phyloP scores from a whole-genome alignment of 257 asterid species.

The Nicotiana attenuata region DNA sequence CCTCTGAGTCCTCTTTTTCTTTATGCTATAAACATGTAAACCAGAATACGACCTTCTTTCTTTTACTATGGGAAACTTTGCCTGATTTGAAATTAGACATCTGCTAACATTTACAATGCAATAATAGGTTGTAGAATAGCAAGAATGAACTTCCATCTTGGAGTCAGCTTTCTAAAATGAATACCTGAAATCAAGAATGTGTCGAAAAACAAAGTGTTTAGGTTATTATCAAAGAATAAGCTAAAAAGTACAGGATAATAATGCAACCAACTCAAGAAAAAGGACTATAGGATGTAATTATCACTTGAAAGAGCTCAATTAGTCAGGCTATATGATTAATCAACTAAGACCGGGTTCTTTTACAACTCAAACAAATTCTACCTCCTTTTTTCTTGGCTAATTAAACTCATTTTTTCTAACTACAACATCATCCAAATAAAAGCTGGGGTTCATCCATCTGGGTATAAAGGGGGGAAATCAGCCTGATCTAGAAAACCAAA shows the following conservation, averaged over 20 bases:
- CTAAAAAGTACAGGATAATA: background rate
- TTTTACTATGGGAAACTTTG: conserved; percentile 26
- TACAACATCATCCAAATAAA: background rate
- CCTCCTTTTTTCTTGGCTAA: background rate
- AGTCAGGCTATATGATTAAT: background rate
- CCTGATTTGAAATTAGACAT: conserved; percentile 17
- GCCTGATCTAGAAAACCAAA: background rate
- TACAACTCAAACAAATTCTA: background rate
- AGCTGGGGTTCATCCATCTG: background rate
- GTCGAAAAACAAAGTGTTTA: background rate
- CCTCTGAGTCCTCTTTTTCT: conserved; percentile 18
- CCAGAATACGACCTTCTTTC: conserved; percentile 22
- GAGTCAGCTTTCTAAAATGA: conserved; percentile 32
- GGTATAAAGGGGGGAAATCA: background rate
- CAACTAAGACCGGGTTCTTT: background rate
- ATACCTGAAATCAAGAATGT: conserved; percentile 20
- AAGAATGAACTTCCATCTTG: conserved; percentile 55
- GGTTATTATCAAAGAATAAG: background rate
- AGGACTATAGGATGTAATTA: background rate
- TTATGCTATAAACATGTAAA: conserved; percentile 21
- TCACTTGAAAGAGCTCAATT: background rate
- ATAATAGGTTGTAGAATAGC: conserved; percentile 34
- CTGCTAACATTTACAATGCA: conserved; percentile 27
- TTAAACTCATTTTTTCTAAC: background rate
- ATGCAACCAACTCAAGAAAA: background rate